These are phyloP conservation scores for Penicillium angulare DNA, from an alignment of 495 filamentous ascomycete genomes.

Conservation along the genomic window DNA sequence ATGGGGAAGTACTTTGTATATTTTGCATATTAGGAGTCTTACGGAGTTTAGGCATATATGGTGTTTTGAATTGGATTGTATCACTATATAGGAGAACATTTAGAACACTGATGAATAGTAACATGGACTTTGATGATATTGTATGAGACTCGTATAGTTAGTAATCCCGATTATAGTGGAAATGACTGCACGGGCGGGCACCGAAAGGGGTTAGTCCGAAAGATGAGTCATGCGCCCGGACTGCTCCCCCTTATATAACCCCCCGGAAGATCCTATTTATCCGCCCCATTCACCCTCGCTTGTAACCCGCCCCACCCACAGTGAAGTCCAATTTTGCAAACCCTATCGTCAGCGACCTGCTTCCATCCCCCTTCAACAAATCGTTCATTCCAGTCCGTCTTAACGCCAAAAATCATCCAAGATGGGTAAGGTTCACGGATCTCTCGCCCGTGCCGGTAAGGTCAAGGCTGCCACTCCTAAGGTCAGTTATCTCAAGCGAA, in stretches of 20 bases:
- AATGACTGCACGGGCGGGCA: not conserved
- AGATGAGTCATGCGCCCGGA: not conserved
- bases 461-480: conserved; percentile 92
- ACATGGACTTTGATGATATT: too few species aligned
- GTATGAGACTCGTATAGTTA: too few species aligned
- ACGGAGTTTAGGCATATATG: too few species aligned
- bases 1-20: not conserved
- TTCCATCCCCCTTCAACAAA: conserved; percentile 28
- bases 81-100: too few species aligned
- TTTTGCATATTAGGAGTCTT: too few species aligned
- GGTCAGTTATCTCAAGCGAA: conserved; percentile 49
- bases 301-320: conserved; percentile 31
- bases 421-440: conserved; percentile 38
- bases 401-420: conserved; percentile 34
- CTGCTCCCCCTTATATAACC: not conserved
- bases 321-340: conserved; percentile 33
- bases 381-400: conserved; percentile 17
- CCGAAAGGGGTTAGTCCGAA: not conserved
- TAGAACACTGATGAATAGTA: too few species aligned
- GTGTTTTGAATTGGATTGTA: too few species aligned
- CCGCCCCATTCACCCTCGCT: conserved; percentile 13
- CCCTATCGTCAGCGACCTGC: conserved; percentile 24
- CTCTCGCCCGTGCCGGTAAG: conserved; percentile 94
- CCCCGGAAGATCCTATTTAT: conserved; percentile 5
- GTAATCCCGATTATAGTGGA: too few species aligned